Base-by-base conservation (phyloP, 2,329 filamentous ascomycete genomes). In the Albophoma yamanashiensis region DNA sequence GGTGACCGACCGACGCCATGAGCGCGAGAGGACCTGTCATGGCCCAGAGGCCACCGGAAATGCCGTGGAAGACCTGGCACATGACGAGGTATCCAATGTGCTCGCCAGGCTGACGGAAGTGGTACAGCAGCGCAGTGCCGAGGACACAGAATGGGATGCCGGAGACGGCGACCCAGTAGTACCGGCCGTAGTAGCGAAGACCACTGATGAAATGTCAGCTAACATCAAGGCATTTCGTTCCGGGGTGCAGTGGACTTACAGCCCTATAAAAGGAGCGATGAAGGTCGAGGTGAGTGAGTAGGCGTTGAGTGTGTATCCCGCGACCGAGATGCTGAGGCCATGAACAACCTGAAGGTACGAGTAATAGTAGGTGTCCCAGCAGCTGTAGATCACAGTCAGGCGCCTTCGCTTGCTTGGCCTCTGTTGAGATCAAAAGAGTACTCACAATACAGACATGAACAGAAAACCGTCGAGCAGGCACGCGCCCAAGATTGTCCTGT, bases 31-130 rank as follows among this genome's bases (percentile, higher is more conserved):
- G 79, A n/a, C 79, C 77, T 56, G 76, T 77, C 58, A 74, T 71
- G n/a, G 70, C 70, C 58, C 76, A 71, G 56, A 76, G 70, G 15
- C 73, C 77, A 39, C 69, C 72, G 39, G 69, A 72, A 34, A 77
- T 69, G 14, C 75, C 81, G 59, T 83, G 76, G 40, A 84, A 74
- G 25, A 84, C 72, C 68, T 86, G 82, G n/a, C 78, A 80, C 67
- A 81, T 79, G 61, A 82, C 74, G n/a, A 85, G 76, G 67, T 80
- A 78, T 14, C 77, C 71, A 36, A 74, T 67, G 27, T 66, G 61
- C 40, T 71, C 65, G 12, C 67, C 62, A 9, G 75, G 72, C 6
- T 68, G 68, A 55, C 77, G 71, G 71, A 78, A 79, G 61, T 74
- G 69, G 62, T 77, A 71, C 57, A 79, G 69, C 8, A 79, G 70